These are phyloP conservation scores for Penicillium malachiteum DNA, from an alignment of 495 filamentous ascomycete genomes.

Conservation along the genomic window DNA sequence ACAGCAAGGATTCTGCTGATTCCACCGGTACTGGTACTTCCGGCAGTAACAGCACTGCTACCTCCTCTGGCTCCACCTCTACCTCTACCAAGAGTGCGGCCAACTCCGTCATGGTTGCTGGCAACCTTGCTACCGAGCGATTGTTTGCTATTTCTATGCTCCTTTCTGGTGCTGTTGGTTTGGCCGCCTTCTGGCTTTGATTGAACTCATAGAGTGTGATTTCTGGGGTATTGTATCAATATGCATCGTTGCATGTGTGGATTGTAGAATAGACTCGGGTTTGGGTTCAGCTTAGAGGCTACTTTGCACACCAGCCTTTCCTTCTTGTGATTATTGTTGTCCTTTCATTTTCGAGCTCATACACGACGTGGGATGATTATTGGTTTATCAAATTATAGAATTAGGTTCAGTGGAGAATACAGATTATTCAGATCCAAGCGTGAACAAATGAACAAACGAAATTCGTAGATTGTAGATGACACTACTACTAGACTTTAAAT, in stretches of 20 bases:
- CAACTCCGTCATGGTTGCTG: slow-evolving; percentile 11
- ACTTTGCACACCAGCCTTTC: slow-evolving; percentile 8
- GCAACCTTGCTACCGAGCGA: slow-evolving; percentile 21
- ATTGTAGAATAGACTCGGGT: slow-evolving; percentile 15
- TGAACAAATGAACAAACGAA: slow-evolving; percentile 4
- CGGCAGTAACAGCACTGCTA: background rate
- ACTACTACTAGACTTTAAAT: no score
- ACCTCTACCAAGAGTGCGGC: slow-evolving; percentile 22
- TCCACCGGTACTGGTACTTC: slow-evolving; percentile 4
- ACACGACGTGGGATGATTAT: slow-evolving; percentile 16
- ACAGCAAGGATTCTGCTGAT: slow-evolving; percentile 13
- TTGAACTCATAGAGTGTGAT: background rate
- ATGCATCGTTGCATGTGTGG: slow-evolving; percentile 12
- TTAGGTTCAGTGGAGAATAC: background rate
- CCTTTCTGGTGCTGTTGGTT: slow-evolving; percentile 23
- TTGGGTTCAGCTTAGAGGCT: no score
- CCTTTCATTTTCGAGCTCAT: slow-evolving; percentile 3
- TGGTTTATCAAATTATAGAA: slow-evolving; percentile 4
- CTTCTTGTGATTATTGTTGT: slow-evolving; percentile 6
- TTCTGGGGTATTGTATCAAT: slow-evolving; percentile 18
- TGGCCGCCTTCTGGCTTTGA: slow-evolving; percentile 25
- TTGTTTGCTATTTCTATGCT: slow-evolving; percentile 21
- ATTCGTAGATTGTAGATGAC: background rate
- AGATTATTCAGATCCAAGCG: no score
- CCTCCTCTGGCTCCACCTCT: slow-evolving; percentile 11